Percentiles rank a stretch among this genome's conserved stretches.
These are phyloP conservation scores for Symmetrospora coprosmae DNA, from an alignment of 768 basidiomycete genomes.

Conservation along the genomic window DNA sequence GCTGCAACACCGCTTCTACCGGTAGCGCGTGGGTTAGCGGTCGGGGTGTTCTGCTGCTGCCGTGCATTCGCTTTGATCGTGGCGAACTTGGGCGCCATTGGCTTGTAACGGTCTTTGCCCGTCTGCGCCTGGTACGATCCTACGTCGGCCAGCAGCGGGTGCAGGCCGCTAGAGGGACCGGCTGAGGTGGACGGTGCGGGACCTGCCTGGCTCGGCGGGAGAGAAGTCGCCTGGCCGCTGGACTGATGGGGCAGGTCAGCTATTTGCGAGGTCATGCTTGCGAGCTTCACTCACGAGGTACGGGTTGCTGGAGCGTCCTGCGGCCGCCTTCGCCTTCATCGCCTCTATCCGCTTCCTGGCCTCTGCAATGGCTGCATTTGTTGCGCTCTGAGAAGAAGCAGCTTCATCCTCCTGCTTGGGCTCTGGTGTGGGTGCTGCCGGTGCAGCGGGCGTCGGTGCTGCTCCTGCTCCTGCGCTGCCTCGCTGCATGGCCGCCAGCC, in stretches of 20 bases:
- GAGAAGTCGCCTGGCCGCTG: background rate
- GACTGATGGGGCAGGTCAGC: slow-evolving; percentile 43
- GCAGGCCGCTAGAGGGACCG: slow-evolving; percentile 34
- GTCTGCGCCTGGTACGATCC: slow-evolving; percentile 48
- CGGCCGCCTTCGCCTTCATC: slow-evolving; percentile 49
- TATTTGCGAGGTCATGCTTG: slow-evolving; percentile 43
- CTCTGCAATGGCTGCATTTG: slow-evolving; percentile 61
- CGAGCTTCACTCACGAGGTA: slow-evolving; percentile 53
- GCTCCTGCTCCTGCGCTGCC: slow-evolving; percentile 36
- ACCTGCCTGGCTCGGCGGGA: background rate
- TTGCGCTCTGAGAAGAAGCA: slow-evolving; percentile 43
- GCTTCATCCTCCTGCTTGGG: slow-evolving; percentile 36
- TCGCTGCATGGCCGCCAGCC: slow-evolving; percentile 35
- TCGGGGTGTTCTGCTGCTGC: background rate
- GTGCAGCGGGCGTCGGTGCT: slow-evolving; percentile 33
- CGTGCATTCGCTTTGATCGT: slow-evolving; percentile 57
- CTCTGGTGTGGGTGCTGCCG: slow-evolving; percentile 30
- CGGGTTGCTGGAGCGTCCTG: slow-evolving; percentile 59
- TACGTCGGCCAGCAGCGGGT: slow-evolving; percentile 28
- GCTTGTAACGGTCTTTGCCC: slow-evolving; percentile 76
- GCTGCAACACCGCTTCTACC: slow-evolving; percentile 48
- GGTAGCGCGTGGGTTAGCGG: background rate
- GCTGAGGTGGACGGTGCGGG: background rate
- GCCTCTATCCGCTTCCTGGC: slow-evolving; percentile 72
- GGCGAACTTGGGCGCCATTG: slow-evolving; percentile 98